Conservation (phyloP, 495 filamentous ascomycete species). For the Neurospora tetrasperma region DNA sequence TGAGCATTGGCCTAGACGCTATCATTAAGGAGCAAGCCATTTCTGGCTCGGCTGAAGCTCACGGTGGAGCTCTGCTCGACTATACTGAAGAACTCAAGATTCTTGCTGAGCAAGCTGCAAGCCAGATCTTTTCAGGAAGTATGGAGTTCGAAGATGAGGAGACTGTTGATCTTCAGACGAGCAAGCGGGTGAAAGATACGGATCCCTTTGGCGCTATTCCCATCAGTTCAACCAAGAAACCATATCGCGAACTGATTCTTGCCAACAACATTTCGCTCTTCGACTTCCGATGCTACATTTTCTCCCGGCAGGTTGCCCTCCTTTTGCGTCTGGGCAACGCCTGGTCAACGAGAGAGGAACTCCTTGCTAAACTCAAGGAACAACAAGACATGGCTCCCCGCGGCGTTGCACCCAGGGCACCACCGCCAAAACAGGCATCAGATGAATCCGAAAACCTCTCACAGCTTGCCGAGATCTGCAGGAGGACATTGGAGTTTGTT, state of each 20-base stretch:
- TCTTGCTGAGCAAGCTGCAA: slow-evolving; percentile 39
- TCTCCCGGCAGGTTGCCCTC: slow-evolving; percentile 76
- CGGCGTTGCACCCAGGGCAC: slow-evolving; percentile 40
- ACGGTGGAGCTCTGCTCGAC: slow-evolving; percentile 54
- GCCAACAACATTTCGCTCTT: slow-evolving; percentile 96
- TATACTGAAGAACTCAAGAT: slow-evolving; percentile 63
- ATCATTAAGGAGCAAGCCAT: slow-evolving; percentile 64
- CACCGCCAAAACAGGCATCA: slow-evolving; percentile 28
- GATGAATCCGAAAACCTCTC: slow-evolving; percentile 64
- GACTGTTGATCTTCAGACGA: slow-evolving; percentile 37
- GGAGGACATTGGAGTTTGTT: slow-evolving; percentile 69
- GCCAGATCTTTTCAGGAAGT: slow-evolving; percentile 20
- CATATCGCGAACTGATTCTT: slow-evolving; percentile 85
- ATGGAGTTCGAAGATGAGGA: slow-evolving; percentile 35
- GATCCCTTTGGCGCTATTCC: slow-evolving; percentile 44
- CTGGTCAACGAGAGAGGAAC: slow-evolving; percentile 43
- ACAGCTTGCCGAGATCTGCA: slow-evolving; percentile 70
- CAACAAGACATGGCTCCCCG: slow-evolving; percentile 42
- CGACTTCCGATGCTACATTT: slow-evolving; percentile 91
- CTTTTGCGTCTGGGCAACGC: slow-evolving; percentile 74
- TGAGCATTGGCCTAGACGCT: slow-evolving; percentile 72
- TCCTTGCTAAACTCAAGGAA: slow-evolving; percentile 47
- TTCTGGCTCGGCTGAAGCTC: slow-evolving; percentile 41
- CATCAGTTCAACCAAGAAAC: slow-evolving; percentile 62
- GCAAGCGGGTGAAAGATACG: slow-evolving; percentile 17